Base-by-base conservation (phyloP, 179 eudicot genomes). In the Vitellaria paradoxa region DNA sequence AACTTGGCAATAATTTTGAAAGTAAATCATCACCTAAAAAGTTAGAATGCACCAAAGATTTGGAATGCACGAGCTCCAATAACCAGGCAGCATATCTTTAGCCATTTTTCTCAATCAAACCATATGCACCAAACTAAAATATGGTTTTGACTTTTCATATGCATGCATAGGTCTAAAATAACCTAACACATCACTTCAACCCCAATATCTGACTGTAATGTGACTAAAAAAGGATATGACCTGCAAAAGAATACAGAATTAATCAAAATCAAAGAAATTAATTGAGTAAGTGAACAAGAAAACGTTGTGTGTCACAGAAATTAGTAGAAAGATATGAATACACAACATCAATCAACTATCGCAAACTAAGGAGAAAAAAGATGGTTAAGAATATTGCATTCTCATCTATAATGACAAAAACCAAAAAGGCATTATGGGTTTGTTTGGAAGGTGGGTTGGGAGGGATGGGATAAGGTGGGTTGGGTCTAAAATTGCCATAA, bases 151-250 rank as follows among this genome's bases (percentile, higher is more conserved):
- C 37, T 30, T 30, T 30, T 30, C 2, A 30, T 30, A 30, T 30
- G 37, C 37, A 30, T 14, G 14, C 11, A 0, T 5, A 24, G 72
- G 72, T 30, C 59, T n/a, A 52, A 23, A 20, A 61, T 0, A 47
- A 24, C 64, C 23, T 52, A 20, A 10, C 1, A 63, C 6, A 11
- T 50, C 11, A 49, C 37, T 78, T 61, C 60, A 72, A 50, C 59
- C 68, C 9, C 65, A 26, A 21, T 9, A 63, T 40, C 11, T 3
- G 20, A 47, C 14, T 7, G 0, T 47, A 65, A 40, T 50, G 62
- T 15, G 77, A 47, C 69, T 53, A 47, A 65, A 81, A 80, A 84
- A 94, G 98, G 98, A 93, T 93, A 94, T 94, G 97, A 93, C 97
- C 97, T 94, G 97, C 94, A 85, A 85, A 78, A 78, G 45, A 73